Percentiles rank a stretch among this genome's conserved stretches.
Conservation (phyloP, 192 early-diverging fungal genomes). For the Spinellus fusiger region DNA sequence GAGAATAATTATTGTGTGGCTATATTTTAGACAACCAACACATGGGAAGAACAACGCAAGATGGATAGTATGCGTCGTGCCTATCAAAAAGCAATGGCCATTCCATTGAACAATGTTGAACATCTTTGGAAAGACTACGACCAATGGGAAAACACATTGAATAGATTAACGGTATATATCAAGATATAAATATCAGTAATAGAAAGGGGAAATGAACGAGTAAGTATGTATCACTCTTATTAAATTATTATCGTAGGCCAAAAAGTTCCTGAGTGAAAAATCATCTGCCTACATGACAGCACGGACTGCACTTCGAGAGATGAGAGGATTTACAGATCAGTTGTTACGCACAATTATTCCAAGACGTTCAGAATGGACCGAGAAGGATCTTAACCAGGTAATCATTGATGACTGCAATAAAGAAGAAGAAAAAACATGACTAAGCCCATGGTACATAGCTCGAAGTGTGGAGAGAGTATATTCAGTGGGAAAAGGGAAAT, state of each 20-base stretch:
- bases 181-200: too few relatives aligned
- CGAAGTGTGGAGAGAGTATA: constrained; percentile 78
- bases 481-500: constrained; percentile 87
- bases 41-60: constrained; percentile 89
- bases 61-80: constrained; percentile 77
- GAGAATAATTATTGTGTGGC: neutral
- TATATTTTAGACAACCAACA: constrained; percentile 46
- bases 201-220: neutral
- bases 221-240: too few relatives aligned
- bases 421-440: neutral
- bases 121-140: constrained; percentile 96
- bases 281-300: constrained; percentile 94
- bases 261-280: constrained; percentile 79
- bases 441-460: constrained; percentile 30
- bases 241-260: constrained; percentile 72
- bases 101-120: constrained; percentile 84
- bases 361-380: constrained; percentile 72
- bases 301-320: constrained; percentile 76
- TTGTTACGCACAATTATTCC: constrained; percentile 70
- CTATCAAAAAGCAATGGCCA: constrained; percentile 81
- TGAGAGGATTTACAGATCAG: constrained; percentile 68
- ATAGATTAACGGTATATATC: constrained; percentile 66
- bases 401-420: neutral
- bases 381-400: constrained; percentile 57
- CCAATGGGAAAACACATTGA: constrained; percentile 80